Conservation (phyloP, 176 grass and related monocot species). For the Zizania latifolia region DNA sequence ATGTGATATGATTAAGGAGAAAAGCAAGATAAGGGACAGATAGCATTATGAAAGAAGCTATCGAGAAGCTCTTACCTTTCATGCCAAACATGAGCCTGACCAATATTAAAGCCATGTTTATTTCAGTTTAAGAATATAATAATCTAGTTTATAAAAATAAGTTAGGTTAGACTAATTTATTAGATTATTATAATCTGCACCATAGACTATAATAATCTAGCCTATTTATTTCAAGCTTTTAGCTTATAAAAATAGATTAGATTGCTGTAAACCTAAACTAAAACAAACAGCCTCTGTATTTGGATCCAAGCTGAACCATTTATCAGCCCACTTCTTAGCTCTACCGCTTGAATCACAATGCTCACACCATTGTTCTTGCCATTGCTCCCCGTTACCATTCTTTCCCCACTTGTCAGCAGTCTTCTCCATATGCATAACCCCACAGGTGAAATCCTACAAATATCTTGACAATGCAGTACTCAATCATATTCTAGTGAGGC, state of each 20-base stretch:
- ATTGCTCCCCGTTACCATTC: conserved; percentile 76
- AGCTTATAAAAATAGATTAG: too few species aligned
- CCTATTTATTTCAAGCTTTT: too few species aligned
- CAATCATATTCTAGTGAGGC: not conserved
- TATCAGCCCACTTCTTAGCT: conserved; percentile 88
- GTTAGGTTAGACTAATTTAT: too few species aligned
- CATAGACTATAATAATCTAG: too few species aligned
- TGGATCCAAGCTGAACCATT: conserved; percentile 95
- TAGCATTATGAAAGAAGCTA: not conserved
- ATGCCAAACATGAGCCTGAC: conserved; percentile 99
- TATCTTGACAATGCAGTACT: conserved; percentile 13
- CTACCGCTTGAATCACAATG: conserved; percentile 72
- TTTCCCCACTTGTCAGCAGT: conserved; percentile 97
- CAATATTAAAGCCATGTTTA: too few species aligned
- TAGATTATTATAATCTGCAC: too few species aligned
- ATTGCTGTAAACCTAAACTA: too few species aligned
- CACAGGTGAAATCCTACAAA: conserved; percentile 59
- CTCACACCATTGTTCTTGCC: conserved; percentile 98
- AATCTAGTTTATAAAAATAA: too few species aligned
- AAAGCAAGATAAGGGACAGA: not conserved
- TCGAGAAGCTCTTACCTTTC: conserved; percentile 62
- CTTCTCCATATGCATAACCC: conserved; percentile 87
- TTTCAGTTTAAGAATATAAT: too few species aligned
- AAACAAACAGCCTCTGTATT: too few species aligned
- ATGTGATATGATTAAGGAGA: not conserved